Evolutionary conservation across 2,329 filamentous ascomycete genomes (phyloP).

Genomic region (Colletotrichum cereale): DNA sequence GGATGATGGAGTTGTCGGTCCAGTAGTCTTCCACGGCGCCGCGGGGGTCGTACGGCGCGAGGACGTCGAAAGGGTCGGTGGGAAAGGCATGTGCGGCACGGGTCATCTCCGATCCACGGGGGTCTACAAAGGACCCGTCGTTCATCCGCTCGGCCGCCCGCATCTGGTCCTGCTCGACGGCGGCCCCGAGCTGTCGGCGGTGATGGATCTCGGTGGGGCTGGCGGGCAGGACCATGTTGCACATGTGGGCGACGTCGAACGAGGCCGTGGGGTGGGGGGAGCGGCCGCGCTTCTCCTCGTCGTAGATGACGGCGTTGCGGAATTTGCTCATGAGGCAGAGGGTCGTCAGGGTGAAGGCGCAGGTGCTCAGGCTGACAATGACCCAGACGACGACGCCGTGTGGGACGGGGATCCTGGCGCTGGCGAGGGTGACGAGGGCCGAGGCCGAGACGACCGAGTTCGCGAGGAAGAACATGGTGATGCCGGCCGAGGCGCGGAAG

Average conservation of each 20-base stretch:
- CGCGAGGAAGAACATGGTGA: conserved; percentile 19
- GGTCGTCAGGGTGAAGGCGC: conserved; percentile 8
- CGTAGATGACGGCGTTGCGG: conserved; percentile 7
- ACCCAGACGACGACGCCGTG: conserved; percentile 23
- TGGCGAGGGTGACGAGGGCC: conserved; percentile 1
- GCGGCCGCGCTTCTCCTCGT: conserved; percentile 24
- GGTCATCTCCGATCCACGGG: not conserved
- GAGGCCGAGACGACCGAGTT: conserved; percentile 16
- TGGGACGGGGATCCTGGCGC: not conserved
- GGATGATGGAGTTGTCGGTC: not conserved
- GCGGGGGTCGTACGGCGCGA: not conserved
- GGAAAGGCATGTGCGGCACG: not conserved
- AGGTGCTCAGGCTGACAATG: conserved; percentile 14
- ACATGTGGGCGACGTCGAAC: not conserved
- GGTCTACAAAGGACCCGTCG: not conserved
- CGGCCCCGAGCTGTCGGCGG: conserved; percentile 15
- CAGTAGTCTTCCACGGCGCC: conserved; percentile 3
- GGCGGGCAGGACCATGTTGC: conserved; percentile 14
- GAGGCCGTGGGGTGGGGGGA: not conserved
- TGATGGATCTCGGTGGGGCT: conserved; percentile 24
- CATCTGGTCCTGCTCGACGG: not conserved
- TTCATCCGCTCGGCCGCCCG: not conserved
- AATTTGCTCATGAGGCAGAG: conserved; percentile 20
- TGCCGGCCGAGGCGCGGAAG: not conserved
- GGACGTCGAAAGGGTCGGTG: not conserved